These are phyloP conservation scores for Russula lepida DNA, from an alignment of 768 basidiomycete genomes.

Conservation along the genomic window DNA sequence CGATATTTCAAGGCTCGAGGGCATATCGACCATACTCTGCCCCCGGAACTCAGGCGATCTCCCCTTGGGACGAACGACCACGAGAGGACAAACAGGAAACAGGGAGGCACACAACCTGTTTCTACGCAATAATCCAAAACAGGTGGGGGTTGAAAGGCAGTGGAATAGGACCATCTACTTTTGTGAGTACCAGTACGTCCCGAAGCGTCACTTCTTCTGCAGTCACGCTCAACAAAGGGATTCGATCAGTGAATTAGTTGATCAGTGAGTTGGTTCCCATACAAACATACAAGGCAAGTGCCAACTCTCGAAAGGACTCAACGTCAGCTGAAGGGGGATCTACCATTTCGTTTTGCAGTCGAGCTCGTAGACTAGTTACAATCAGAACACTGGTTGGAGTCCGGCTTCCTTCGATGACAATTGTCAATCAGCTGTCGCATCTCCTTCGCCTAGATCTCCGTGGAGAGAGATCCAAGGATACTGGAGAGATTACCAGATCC, in stretches of 20 bases:
- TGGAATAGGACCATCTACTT: slow-evolving; percentile 71
- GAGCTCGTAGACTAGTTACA: neutral
- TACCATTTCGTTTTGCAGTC: neutral
- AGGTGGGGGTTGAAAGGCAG: slow-evolving; percentile 68
- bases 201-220: neutral
- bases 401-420: slow-evolving; percentile 46
- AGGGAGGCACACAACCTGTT: too few relatives aligned
- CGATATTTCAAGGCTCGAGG: slow-evolving; percentile 33
- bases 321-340: slow-evolving; percentile 23
- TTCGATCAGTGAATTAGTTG: too few relatives aligned
- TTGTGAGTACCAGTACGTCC: slow-evolving; percentile 62
- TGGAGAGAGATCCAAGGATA: slow-evolving; percentile 12
- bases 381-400: slow-evolving; percentile 18
- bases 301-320: slow-evolving; percentile 23
- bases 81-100: too few relatives aligned
- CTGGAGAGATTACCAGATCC: slow-evolving; percentile 20
- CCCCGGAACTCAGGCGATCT: slow-evolving; percentile 30
- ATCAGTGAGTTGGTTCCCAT: slow-evolving; percentile 30
- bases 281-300: neutral
- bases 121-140: too few relatives aligned
- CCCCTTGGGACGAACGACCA: too few relatives aligned
- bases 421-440: slow-evolving; percentile 58
- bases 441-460: slow-evolving; percentile 48
- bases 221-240: too few relatives aligned
- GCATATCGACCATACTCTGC: slow-evolving; percentile 49